Evolutionary conservation across 2,329 filamentous ascomycete species (phyloP).

Genomic region (Colletotrichum liaoningense): DNA sequence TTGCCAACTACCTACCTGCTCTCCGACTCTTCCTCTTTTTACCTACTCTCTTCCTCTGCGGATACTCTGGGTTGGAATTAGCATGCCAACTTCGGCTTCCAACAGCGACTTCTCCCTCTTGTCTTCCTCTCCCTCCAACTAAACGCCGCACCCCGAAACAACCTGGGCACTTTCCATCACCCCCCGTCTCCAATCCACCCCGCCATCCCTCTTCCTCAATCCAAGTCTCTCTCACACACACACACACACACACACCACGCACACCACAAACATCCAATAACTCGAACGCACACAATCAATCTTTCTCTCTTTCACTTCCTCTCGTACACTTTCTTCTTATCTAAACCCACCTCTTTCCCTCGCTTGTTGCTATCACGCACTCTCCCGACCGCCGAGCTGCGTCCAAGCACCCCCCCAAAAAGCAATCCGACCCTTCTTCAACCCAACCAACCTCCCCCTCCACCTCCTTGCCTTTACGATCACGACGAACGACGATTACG

Average conservation of each 20-base stretch:
- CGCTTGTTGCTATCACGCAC: constrained; percentile 32
- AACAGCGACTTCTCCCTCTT: constrained; percentile 29
- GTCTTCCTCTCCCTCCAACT: constrained; percentile 19
- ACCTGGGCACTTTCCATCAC: not conserved
- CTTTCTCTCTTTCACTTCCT: not conserved
- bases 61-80: constrained; percentile 17
- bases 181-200: constrained; percentile 33
- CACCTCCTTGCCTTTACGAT: constrained; percentile 37
- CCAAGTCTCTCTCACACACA: not conserved
- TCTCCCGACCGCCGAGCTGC: constrained; percentile 15
- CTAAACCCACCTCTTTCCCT: constrained; percentile 27
- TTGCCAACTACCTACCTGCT: too few relatives aligned
- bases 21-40: not conserved
- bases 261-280: constrained; percentile 3
- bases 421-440: constrained; percentile 40
- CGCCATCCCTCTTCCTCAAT: constrained; percentile 20
- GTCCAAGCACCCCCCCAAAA: constrained; percentile 34
- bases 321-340: not conserved
- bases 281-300: not conserved
- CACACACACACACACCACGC: not conserved
- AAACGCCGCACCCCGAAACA: constrained; percentile 32
- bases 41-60: not conserved
- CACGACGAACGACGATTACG: constrained; percentile 50
- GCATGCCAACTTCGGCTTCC: constrained; percentile 34
- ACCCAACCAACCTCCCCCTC: constrained; percentile 36